A percentile compares a stretch with the other conserved stretches of the same genome.
Evolutionary conservation across 2,329 filamentous ascomycete species (phyloP).

Genomic region (Ilyonectria mors-panacis): DNA sequence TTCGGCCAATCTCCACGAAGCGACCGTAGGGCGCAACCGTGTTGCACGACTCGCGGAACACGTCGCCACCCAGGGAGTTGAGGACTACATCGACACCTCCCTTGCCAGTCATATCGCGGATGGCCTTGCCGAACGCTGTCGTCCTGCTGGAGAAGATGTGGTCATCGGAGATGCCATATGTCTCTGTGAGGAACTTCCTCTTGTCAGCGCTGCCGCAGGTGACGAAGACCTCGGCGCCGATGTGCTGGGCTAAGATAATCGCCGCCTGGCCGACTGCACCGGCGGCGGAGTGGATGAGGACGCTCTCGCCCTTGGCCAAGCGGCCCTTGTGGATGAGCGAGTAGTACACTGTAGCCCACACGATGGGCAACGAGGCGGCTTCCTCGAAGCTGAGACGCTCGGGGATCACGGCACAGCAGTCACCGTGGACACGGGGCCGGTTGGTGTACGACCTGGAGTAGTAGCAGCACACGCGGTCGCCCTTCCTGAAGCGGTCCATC

Average conservation of each 20-base stretch:
- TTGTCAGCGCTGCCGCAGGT: slow-evolving; percentile 20
- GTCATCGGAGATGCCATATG: slow-evolving; percentile 19
- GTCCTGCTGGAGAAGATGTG: slow-evolving; percentile 27
- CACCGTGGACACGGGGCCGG: slow-evolving; percentile 7
- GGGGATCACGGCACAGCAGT: slow-evolving; percentile 20
- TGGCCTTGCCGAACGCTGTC: slow-evolving; percentile 2
- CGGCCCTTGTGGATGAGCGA: slow-evolving; percentile 18
- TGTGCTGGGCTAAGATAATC: slow-evolving; percentile 17
- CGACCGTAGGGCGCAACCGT: slow-evolving; percentile 19
- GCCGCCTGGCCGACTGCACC: slow-evolving; percentile 24
- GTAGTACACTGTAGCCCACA: slow-evolving; percentile 28
- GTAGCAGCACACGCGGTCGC: slow-evolving; percentile 24
- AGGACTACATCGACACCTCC: slow-evolving; percentile 29
- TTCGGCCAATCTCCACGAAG: slow-evolving; percentile 27
- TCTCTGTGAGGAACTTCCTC: slow-evolving; percentile 17
- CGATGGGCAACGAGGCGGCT: slow-evolving; percentile 27
- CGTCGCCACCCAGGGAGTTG: slow-evolving; percentile 23
- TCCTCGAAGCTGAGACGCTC: slow-evolving; percentile 27
- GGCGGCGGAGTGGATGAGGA: slow-evolving; percentile 25
- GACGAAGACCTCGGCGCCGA: slow-evolving; percentile 23
- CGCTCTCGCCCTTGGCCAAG: slow-evolving; percentile 32
- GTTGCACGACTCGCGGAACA: slow-evolving; percentile 28
- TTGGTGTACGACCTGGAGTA: slow-evolving; percentile 16
- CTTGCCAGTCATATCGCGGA: slow-evolving; percentile 17
- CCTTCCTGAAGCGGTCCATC: slow-evolving; percentile 5